phyloP scores from a whole-genome alignment of 306 rosid genomes.

The Amphicarpaea edgeworthii region DNA sequence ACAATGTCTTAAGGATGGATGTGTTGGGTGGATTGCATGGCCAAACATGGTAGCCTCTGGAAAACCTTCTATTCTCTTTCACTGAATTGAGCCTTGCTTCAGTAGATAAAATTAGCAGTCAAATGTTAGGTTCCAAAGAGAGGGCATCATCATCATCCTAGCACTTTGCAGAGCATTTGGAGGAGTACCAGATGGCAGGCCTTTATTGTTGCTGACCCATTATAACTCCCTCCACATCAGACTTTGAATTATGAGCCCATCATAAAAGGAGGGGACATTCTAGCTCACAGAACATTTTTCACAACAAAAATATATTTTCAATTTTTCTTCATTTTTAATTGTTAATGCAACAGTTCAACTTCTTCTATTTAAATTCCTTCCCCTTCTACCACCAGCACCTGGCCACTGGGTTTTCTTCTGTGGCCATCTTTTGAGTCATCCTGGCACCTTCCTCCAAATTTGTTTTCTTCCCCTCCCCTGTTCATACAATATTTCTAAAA shows the following conservation, averaged over 20 bases:
- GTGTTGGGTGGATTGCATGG: background rate
- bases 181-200: background rate
- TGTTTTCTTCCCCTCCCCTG: slow-evolving; percentile 1
- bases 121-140: too few species aligned
- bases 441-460: slow-evolving; percentile 2
- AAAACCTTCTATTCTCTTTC: too few species aligned
- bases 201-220: background rate
- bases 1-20: background rate
- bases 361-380: slow-evolving; percentile 1
- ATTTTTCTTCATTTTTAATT: slow-evolving; percentile 28
- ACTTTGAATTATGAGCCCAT: background rate
- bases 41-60: background rate
- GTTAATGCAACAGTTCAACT: background rate
- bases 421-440: background rate
- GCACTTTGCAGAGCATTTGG: too few species aligned
- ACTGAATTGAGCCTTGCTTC: too few species aligned
- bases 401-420: slow-evolving; percentile 4
- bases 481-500: slow-evolving; percentile 6
- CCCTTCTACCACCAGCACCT: slow-evolving; percentile 9
- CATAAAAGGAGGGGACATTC: slow-evolving; percentile 3
- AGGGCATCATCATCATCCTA: too few species aligned
- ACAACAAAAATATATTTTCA: background rate
- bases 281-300: slow-evolving; percentile 17
- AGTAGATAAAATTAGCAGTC: too few species aligned
- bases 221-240: background rate